Conservation (phyloP, 225 moss, liverwort and hornwort genomes). For the Physcomitrium patens region DNA sequence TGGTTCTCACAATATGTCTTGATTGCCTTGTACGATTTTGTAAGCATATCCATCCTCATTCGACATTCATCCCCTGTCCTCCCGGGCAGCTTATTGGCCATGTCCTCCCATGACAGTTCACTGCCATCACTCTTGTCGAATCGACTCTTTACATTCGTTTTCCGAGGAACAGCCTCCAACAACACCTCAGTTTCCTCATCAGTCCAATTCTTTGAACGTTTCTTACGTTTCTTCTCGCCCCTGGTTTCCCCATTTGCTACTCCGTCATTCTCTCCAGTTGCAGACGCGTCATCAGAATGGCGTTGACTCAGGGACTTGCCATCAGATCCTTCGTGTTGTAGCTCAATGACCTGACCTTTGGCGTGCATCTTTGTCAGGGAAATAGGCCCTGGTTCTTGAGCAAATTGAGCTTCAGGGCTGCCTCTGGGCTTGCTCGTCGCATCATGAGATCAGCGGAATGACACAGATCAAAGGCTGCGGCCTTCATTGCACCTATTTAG, state of each 20-base stretch:
- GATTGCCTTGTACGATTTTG: not conserved
- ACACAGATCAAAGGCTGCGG: not conserved
- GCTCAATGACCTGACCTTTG: not conserved
- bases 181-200: not conserved
- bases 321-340: not conserved
- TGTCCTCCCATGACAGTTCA: not conserved
- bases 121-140: not conserved
- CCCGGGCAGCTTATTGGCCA: not conserved
- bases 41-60: conserved; percentile 25
- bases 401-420: no score
- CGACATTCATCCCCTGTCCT: not conserved
- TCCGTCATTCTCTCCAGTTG: no score
- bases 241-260: no score
- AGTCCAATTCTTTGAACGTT: not conserved
- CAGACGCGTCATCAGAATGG: no score
- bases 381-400: not conserved
- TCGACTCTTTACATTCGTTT: not conserved
- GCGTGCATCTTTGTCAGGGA: not conserved
- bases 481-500: not conserved
- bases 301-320: no score
- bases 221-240: not conserved
- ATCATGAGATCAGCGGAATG: no score
- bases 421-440: no score
- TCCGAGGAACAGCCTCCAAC: not conserved
- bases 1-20: rapidly evolving